These are phyloP conservation scores for Candida germanica DNA, from an alignment of 805 yeast genomes.

Conservation along the genomic window DNA sequence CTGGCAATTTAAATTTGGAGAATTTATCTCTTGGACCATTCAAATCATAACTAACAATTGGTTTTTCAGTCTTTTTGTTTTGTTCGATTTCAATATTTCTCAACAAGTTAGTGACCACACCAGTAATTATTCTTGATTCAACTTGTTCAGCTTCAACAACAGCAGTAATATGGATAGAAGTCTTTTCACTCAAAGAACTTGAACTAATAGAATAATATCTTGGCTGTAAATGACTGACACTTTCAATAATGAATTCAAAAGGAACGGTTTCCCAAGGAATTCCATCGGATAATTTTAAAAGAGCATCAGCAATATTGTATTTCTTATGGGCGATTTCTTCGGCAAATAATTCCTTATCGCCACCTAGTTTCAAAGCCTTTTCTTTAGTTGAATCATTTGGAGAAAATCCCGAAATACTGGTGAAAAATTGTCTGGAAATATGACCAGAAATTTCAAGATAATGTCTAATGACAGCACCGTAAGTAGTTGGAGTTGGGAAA, in stretches of 20 bases:
- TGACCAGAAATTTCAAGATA: constrained; percentile 91
- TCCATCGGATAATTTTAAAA: constrained; percentile 60
- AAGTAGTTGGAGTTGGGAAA: constrained; percentile 82
- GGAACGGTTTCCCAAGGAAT: constrained; percentile 75
- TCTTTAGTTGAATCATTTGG: constrained; percentile 60
- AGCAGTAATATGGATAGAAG: constrained; percentile 79
- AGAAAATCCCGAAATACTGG: constrained; percentile 74
- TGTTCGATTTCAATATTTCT: constrained; percentile 64
- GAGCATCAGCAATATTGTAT: constrained; percentile 73
- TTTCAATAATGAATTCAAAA: constrained; percentile 79
- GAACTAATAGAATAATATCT: constrained; percentile 97
- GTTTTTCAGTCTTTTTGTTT: constrained; percentile 44
- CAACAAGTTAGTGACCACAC: constrained; percentile 89
- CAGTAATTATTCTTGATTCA: constrained; percentile 47
- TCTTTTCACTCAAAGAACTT: constrained; percentile 73
- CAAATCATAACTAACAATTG: constrained; percentile 62
- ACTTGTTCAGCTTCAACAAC: constrained; percentile 71
- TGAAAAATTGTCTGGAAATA: constrained; percentile 82
- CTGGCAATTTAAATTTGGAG: constrained; percentile 64
- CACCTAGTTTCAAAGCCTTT: constrained; percentile 51
- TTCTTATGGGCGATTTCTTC: constrained; percentile 56
- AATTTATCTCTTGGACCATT: constrained; percentile 76
- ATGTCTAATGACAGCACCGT: constrained; percentile 80
- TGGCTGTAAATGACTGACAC: constrained; percentile 78
- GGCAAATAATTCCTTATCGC: constrained; percentile 69